These are phyloP conservation scores for Fusarium cyanostomum DNA, from an alignment of 2,329 filamentous ascomycete genomes.

Conservation along the genomic window DNA sequence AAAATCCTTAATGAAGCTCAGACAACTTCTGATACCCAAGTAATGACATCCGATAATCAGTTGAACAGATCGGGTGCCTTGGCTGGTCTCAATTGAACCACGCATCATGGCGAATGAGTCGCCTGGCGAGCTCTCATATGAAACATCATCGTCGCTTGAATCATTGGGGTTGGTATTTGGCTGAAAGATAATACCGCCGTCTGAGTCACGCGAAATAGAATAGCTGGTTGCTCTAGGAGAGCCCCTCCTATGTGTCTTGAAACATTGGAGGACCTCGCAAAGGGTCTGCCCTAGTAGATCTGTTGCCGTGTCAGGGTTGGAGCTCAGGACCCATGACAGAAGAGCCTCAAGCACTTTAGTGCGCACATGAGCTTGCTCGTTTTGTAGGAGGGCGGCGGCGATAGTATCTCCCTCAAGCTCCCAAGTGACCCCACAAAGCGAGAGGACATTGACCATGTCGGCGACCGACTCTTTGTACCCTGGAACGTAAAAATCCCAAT, in stretches of 20 bases:
- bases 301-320: not conserved
- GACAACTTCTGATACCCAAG: constrained; percentile 2
- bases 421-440: constrained; percentile 7
- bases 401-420: not conserved
- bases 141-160: not conserved
- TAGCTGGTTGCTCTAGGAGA: not conserved
- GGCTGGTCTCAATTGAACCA: constrained; percentile 2
- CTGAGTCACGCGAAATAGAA: not conserved
- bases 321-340: not conserved
- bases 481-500: constrained; percentile 27
- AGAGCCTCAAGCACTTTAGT: not conserved
- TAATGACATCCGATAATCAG: constrained; percentile 17
- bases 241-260: not conserved
- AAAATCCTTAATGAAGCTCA: constrained; percentile 22
- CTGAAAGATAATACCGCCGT: not conserved
- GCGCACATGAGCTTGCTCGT: not conserved
- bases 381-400: not conserved
- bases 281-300: not conserved
- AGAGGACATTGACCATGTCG: constrained; percentile 5
- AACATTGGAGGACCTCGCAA: not conserved
- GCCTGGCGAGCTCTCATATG: not conserved
- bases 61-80: constrained; percentile 2
- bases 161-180: not conserved
- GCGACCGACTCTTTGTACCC: constrained; percentile 21
- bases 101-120: constrained; percentile 10